These are phyloP conservation scores for Botryotinia convoluta DNA, from an alignment of 2,329 filamentous ascomycete species.

Conservation along the genomic window DNA sequence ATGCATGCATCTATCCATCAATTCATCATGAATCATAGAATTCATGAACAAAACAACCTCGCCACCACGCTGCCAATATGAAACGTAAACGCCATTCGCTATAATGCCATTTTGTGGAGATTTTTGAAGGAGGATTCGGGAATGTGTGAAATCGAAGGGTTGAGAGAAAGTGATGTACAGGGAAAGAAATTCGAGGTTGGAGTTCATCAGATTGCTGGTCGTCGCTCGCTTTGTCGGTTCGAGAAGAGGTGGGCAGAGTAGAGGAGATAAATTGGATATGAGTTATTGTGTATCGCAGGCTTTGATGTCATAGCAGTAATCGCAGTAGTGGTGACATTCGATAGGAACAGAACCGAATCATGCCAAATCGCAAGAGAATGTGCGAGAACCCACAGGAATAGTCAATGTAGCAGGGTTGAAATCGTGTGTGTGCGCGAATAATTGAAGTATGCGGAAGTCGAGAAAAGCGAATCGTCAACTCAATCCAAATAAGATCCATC, in stretches of 20 bases:
- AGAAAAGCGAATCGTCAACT: not conserved
- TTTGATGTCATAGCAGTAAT: not conserved
- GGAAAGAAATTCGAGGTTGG: not conserved
- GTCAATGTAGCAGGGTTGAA: not conserved
- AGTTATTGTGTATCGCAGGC: not conserved
- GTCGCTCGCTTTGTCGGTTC: not conserved
- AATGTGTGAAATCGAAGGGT: not conserved
- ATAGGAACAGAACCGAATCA: not conserved
- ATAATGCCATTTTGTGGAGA: conserved; percentile 1
- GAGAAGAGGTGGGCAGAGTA: not conserved
- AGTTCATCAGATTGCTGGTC: not conserved
- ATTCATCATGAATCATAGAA: conserved; percentile 7
- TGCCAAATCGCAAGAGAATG: too few species aligned
- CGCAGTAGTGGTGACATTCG: not conserved
- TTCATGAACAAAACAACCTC: conserved; percentile 7
- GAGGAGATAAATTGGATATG: not conserved
- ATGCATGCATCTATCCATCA: conserved; percentile 1
- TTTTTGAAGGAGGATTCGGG: not conserved
- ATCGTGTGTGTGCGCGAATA: too few species aligned
- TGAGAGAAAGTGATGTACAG: not conserved
- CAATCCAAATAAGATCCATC: not conserved
- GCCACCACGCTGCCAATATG: conserved; percentile 7
- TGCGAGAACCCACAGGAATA: not conserved
- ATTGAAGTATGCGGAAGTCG: not conserved
- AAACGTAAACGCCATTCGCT: conserved; percentile 11